These are phyloP conservation scores for Kingdonia uniflora DNA, from an alignment of 164 flowering plant species.

Conservation along the genomic window DNA sequence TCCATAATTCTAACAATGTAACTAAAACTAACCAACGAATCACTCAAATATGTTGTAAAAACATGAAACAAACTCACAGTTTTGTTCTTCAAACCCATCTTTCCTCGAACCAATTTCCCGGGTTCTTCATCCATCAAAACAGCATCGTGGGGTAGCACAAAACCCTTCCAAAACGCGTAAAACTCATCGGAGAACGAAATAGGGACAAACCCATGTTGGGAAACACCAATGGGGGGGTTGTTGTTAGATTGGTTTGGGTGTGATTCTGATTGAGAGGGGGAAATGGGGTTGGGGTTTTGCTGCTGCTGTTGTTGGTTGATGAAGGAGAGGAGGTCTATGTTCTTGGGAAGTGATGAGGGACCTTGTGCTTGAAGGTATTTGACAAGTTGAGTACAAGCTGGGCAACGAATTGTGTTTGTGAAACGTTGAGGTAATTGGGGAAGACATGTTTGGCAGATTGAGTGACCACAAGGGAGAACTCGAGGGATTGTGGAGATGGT, in stretches of 20 bases:
- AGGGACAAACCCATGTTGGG: slow-evolving; percentile 18
- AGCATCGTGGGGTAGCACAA: slow-evolving; percentile 21
- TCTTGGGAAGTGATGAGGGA: slow-evolving; percentile 75
- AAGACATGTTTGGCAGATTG: slow-evolving; percentile 65
- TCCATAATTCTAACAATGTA: slow-evolving; percentile 34
- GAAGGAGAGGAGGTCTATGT: slow-evolving; percentile 81
- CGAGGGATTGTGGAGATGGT: slow-evolving; percentile 44
- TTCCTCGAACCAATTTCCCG: too few species aligned
- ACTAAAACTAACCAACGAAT: slow-evolving; percentile 28
- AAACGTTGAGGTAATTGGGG: slow-evolving; percentile 39
- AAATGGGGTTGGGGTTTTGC: slow-evolving; percentile 14
- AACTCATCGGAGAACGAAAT: slow-evolving; percentile 47
- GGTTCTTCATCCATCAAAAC: too few species aligned
- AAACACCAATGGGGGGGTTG: too few species aligned
- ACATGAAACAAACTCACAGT: slow-evolving; percentile 41
- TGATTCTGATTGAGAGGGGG: slow-evolving; percentile 6
- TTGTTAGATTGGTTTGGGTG: too few species aligned
- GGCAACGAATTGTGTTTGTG: slow-evolving; percentile 64
- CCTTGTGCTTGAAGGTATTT: slow-evolving; percentile 40
- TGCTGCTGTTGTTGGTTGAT: slow-evolving; percentile 15
- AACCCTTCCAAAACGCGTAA: slow-evolving; percentile 47
- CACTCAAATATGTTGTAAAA: slow-evolving; percentile 14
- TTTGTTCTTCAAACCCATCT: not conserved
- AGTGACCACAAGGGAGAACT: slow-evolving; percentile 88
- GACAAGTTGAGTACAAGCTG: slow-evolving; percentile 70